Conservation (phyloP, 345 rosid genomes). For the Salix brachista region DNA sequence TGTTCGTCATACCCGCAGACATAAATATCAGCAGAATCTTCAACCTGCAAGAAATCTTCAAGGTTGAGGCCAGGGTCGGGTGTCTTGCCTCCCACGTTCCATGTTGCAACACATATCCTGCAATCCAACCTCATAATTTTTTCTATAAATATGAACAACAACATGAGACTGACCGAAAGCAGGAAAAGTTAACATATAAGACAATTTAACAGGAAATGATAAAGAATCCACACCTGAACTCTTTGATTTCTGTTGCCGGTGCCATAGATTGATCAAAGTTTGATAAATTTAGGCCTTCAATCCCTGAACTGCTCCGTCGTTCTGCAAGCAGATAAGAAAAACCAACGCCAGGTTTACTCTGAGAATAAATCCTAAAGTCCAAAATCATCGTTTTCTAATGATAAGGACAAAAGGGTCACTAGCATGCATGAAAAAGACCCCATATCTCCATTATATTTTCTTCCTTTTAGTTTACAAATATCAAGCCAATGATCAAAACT, state of each 20-base stretch:
- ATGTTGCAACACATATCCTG: conserved; percentile 80
- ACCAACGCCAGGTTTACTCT: conserved; percentile 10
- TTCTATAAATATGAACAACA: not conserved
- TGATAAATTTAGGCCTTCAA: conserved; percentile 70
- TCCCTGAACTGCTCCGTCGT: conserved; percentile 50
- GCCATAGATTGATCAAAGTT: conserved; percentile 50
- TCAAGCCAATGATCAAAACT: conserved; percentile 11
- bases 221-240: conserved; percentile 43
- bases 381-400: conserved; percentile 21
- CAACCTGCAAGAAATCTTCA: conserved; percentile 80
- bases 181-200: not conserved
- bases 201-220: not conserved
- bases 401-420: conserved; percentile 20
- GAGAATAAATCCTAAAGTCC: conserved; percentile 5
- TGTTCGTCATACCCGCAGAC: conserved; percentile 74
- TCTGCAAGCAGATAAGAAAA: conserved; percentile 37
- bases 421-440: conserved; percentile 5
- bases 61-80: conserved; percentile 70
- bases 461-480: conserved; percentile 8
- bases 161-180: conserved; percentile 10
- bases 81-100: conserved; percentile 94
- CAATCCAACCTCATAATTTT: conserved; percentile 9
- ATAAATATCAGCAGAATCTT: conserved; percentile 78
- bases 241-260: conserved; percentile 52
- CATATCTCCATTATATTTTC: not conserved